A percentile compares a stretch with the other conserved stretches of the same genome.
These are phyloP conservation scores for Dipteronia dyeriana DNA, from an alignment of 345 rosid species.

Conservation along the genomic window DNA sequence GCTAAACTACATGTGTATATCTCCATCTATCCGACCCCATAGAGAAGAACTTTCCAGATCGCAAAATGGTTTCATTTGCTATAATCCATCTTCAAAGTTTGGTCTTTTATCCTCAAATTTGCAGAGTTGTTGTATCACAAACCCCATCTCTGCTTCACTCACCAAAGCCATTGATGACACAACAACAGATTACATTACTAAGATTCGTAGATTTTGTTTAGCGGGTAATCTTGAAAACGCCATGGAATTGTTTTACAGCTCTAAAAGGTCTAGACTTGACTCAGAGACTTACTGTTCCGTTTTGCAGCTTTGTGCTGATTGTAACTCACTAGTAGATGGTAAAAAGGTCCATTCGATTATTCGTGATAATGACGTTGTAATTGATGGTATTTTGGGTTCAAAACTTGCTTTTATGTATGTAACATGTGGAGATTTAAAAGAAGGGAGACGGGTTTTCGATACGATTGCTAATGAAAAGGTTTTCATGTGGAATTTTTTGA, in stretches of 20 bases:
- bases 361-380: conserved; percentile 31
- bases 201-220: conserved; percentile 41
- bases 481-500: conserved; percentile 64
- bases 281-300: conserved; percentile 47
- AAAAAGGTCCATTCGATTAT: conserved; percentile 53
- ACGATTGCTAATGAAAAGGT: conserved; percentile 47
- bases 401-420: conserved; percentile 73
- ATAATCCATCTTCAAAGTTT: conserved; percentile 31
- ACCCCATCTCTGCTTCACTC: conserved; percentile 25
- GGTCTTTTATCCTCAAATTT: conserved; percentile 17
- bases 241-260: conserved; percentile 43
- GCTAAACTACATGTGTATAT: conserved; percentile 24
- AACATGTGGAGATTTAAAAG: conserved; percentile 55
- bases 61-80: conserved; percentile 22
- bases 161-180: conserved; percentile 14
- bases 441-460: conserved; percentile 55
- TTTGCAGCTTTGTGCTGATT: conserved; percentile 67
- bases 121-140: conserved; percentile 21
- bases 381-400: conserved; percentile 55
- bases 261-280: conserved; percentile 36
- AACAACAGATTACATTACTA: conserved; percentile 31
- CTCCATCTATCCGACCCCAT: conserved; percentile 18
- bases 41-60: conserved; percentile 21
- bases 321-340: conserved; percentile 44
- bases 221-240: conserved; percentile 44